Conservation (phyloP, 768 basidiomycete genomes). For the Leccinum aurantiacum region DNA sequence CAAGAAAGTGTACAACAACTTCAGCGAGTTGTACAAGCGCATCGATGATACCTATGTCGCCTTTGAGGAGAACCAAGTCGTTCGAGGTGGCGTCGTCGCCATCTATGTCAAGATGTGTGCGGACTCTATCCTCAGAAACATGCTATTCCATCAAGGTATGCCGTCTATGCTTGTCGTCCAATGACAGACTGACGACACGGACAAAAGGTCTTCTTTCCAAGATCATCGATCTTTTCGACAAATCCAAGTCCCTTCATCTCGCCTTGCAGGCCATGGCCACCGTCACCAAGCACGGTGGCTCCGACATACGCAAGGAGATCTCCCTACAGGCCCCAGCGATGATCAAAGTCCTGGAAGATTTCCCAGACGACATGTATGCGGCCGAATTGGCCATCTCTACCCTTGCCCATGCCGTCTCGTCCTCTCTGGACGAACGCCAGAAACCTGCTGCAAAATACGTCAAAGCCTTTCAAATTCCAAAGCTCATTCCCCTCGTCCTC, state of each 20-base stretch:
- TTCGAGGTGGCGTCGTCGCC: background rate
- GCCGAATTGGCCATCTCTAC: conserved; percentile 50
- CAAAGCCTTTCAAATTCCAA: conserved; percentile 41
- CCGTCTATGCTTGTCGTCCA: background rate
- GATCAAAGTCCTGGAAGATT: conserved; percentile 46
- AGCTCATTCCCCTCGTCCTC: conserved; percentile 43
- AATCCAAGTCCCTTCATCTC: conserved; percentile 45
- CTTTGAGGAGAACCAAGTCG: background rate
- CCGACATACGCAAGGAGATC: conserved; percentile 47
- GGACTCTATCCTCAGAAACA: conserved; percentile 57
- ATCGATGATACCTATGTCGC: conserved; percentile 39
- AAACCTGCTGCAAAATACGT: conserved; percentile 32
- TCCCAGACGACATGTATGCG: conserved; percentile 47
- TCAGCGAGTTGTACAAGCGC: conserved; percentile 13
- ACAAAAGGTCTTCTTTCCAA: conserved; percentile 49
- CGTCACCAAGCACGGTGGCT: conserved; percentile 60
- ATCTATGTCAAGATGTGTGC: conserved; percentile 15
- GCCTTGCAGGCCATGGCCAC: conserved; percentile 54
- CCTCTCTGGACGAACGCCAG: conserved; percentile 41
- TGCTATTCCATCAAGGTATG: conserved; percentile 51
- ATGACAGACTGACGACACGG: background rate
- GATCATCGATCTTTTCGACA: conserved; percentile 50
- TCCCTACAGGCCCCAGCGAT: conserved; percentile 40
- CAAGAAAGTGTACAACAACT: conserved; percentile 59
- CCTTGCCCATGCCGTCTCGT: conserved; percentile 49